Percentiles rank a stretch among this genome's conserved stretches.
Conservation (phyloP, 2,329 filamentous ascomycete genomes). For the Ophiocordyceps camponoti-floridani region DNA sequence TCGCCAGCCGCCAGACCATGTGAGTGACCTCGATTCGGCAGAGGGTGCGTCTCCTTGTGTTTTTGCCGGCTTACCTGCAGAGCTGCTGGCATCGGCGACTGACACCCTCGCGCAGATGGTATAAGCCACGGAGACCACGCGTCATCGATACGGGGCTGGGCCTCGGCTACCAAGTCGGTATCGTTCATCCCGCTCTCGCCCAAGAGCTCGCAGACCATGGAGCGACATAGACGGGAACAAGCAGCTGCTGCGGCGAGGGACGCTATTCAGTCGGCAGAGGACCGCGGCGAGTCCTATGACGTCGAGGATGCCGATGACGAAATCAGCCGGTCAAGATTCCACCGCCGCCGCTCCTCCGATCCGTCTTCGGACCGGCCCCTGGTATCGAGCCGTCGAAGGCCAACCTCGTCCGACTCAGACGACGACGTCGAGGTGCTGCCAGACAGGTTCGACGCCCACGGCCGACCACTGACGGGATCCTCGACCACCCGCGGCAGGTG, state of each 20-base stretch:
- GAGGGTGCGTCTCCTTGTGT: slow-evolving; percentile 20
- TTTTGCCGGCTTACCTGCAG: slow-evolving; percentile 4
- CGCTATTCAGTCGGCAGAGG: slow-evolving; percentile 3
- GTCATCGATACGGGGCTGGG: neutral
- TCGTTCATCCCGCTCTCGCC: slow-evolving; percentile 31
- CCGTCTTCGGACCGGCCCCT: slow-evolving; percentile 14
- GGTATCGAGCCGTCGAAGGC: slow-evolving; percentile 7
- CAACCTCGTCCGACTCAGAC: slow-evolving; percentile 10
- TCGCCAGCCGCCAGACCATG: slow-evolving; percentile 21
- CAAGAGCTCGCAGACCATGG: slow-evolving; percentile 26
- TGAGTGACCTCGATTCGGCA: slow-evolving; percentile 18
- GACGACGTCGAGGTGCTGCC: slow-evolving; percentile 25
- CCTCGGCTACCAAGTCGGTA: slow-evolving; percentile 19
- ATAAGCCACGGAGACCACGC: slow-evolving; percentile 5
- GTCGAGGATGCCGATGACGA: slow-evolving; percentile 4
- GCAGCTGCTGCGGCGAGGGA: slow-evolving; percentile 8
- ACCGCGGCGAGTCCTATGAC: slow-evolving; percentile 5
- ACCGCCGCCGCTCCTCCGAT: slow-evolving; percentile 15
- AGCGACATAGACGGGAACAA: slow-evolving; percentile 19
- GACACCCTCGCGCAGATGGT: slow-evolving; percentile 10
- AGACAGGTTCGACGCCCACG: slow-evolving; percentile 26
- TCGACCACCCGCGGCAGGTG: slow-evolving; percentile 7
- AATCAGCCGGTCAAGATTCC: slow-evolving; percentile 4
- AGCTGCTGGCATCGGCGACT: slow-evolving; percentile 4
- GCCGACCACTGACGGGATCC: slow-evolving; percentile 18